Conservation (phyloP, 2,329 filamentous ascomycete species). For the Ceratocystis destructans region DNA sequence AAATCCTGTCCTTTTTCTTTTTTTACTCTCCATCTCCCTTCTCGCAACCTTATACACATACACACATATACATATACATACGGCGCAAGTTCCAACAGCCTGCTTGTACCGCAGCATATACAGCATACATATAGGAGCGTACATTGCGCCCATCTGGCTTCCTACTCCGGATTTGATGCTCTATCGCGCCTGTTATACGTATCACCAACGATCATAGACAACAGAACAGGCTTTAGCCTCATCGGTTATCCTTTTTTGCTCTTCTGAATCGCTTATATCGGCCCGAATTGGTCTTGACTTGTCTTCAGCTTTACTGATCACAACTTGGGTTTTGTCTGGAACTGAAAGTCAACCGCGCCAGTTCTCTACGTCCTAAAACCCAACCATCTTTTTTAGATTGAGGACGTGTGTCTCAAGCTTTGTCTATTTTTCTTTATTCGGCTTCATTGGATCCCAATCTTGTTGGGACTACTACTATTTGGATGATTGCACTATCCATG, state of each 20-base stretch:
- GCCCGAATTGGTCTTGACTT: conserved; percentile 8
- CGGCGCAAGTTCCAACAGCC: too few species aligned
- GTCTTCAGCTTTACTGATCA: background rate
- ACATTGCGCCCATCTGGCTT: background rate
- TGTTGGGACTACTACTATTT: background rate
- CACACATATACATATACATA: too few species aligned
- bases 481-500: conserved; percentile 1
- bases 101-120: too few species aligned
- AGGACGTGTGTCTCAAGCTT: background rate
- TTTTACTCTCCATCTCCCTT: too few species aligned
- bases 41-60: too few species aligned
- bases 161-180: background rate
- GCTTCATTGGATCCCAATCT: background rate
- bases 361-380: background rate
- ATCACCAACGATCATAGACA: conserved; percentile 2
- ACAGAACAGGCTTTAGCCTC: background rate
- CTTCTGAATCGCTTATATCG: conserved; percentile 10
- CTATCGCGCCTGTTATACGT: background rate
- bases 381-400: background rate
- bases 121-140: too few species aligned
- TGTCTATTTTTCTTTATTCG: background rate
- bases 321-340: background rate
- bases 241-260: conserved; percentile 1
- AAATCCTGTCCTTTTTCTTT: too few species aligned
- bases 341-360: background rate